Base-by-base conservation (phyloP, 106 monocot genomes). In the Dioscorea alata region DNA sequence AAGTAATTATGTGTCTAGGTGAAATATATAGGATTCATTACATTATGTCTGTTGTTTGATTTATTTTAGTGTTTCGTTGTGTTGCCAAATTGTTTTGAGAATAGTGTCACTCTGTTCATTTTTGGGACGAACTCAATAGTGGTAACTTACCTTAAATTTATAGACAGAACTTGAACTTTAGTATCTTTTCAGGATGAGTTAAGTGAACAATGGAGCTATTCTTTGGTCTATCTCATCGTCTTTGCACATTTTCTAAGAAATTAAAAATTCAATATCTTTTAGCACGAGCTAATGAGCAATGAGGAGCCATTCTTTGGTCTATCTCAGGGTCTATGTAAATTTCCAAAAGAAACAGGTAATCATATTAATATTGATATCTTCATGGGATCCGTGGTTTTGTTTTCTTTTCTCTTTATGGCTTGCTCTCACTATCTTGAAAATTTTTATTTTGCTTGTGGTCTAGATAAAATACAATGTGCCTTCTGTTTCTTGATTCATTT, bases 261-360 rank as follows among this genome's bases (percentile, higher is more conserved):
- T 5, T 42, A 1, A 42, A 42, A 6, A 42, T 8, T 42, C 18
- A 21, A 25, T 34, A 23, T 56, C 23, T n/a, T 33, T 75, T 50
- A 99, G 99, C 93, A 90, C 71, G 99, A 99, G 71, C 59, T 93
- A 49, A 87, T 88, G 90, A 88, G 76, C 75, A 99, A 93, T 48
- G 99, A 90, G 74, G 99, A 90, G 59, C 72, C 93, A 60, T 99
- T 93, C 66, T 99, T 99, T 88, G 99, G 99, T n/a, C 78, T 99
- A 48, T 78, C 87, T 15, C 99, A 99, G 56, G 81, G 83, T 63
- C 93, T 99, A 50, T 87, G 92, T 17, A 99, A 99, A 78, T 99
- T 99, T 80, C 99, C 93, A 68, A 99, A 90, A 82, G 99, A 99
- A 80, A 88, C 92, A 21, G 93, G 99, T 90, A 59, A 58, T 32